Evolutionary conservation across 768 basidiomycete species (phyloP).

Genomic region (Suillus subluteus): DNA sequence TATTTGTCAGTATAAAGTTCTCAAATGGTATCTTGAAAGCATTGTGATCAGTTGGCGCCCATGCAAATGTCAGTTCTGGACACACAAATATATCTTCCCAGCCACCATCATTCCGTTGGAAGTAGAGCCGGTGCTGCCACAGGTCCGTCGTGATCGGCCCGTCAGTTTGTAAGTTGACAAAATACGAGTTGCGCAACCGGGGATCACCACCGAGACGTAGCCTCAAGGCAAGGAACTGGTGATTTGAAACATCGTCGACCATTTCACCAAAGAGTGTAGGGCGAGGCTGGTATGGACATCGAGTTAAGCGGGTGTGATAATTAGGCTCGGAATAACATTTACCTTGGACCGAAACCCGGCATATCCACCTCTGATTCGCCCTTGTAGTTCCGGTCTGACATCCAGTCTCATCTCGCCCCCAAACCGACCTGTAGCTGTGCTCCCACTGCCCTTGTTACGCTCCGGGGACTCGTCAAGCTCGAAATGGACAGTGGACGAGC

Average conservation of each 20-base stretch:
- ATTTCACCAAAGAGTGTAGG: constrained; percentile 88
- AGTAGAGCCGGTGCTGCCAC: constrained; percentile 95
- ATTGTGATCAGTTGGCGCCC: constrained; percentile 14
- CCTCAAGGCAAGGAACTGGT: constrained; percentile 80
- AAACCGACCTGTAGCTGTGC: constrained; percentile 64
- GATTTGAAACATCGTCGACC: constrained; percentile 80
- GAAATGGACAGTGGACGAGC: constrained; percentile 78
- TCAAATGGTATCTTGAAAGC: constrained; percentile 74
- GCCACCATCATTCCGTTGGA: constrained; percentile 59
- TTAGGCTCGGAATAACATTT: constrained; percentile 4
- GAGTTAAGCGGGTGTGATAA: neutral
- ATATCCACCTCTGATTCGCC: constrained; percentile 81
- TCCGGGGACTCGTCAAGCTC: constrained; percentile 61
- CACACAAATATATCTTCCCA: constrained; percentile 87
- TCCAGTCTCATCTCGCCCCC: constrained; percentile 78
- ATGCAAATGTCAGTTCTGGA: constrained; percentile 21
- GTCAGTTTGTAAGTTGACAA: constrained; percentile 91
- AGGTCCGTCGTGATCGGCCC: constrained; percentile 79
- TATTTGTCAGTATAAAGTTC: constrained; percentile 74
- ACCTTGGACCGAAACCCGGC: constrained; percentile 91
- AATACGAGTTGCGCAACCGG: constrained; percentile 82
- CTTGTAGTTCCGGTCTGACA: constrained; percentile 68
- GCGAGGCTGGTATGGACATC: constrained; percentile 52
- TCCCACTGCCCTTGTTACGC: constrained; percentile 48
- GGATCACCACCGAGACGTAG: constrained; percentile 79